These are phyloP conservation scores for Kernera saxatilis DNA, from an alignment of 345 rosid genomes.

Conservation along the genomic window DNA sequence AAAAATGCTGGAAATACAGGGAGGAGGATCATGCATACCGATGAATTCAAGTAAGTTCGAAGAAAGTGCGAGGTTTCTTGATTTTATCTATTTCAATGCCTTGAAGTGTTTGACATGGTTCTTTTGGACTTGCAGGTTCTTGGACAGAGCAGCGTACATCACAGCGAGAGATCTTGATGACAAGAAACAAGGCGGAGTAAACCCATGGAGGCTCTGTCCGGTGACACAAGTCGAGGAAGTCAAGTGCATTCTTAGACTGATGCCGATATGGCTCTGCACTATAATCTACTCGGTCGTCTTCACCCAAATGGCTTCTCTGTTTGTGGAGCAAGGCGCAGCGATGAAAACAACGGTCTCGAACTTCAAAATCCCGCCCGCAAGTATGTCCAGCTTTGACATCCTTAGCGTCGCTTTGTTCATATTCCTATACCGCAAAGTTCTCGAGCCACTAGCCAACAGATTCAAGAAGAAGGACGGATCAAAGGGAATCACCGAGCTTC, in stretches of 20 bases:
- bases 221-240: conserved; percentile 97
- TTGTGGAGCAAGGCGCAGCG: conserved; percentile 98
- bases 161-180: conserved; percentile 59
- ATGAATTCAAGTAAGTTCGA: conserved; percentile 74
- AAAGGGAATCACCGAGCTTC: conserved; percentile 78
- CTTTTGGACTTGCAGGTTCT: conserved; percentile 45
- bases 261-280: conserved; percentile 99
- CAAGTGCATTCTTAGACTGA: conserved; percentile 83
- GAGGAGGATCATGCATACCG: conserved; percentile 78
- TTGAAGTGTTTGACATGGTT: conserved; percentile 4
- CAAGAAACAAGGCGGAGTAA: conserved; percentile 46
- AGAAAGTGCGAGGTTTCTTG: neutral
- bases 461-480: conserved; percentile 43
- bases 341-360: conserved; percentile 73
- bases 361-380: conserved; percentile 83
- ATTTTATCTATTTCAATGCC: neutral
- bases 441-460: conserved; percentile 62
- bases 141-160: conserved; percentile 86
- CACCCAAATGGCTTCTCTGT: conserved; percentile 98
- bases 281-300: conserved; percentile 91
- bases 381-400: conserved; percentile 99
- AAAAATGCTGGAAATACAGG: conserved; percentile 23
- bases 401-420: conserved; percentile 85
- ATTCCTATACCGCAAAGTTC: conserved; percentile 70
- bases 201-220: conserved; percentile 79